Evolutionary conservation across 306 rosid species (phyloP), one percentile per base, ranked within the genome.

Genomic region (Benincasa hispida): DNA sequence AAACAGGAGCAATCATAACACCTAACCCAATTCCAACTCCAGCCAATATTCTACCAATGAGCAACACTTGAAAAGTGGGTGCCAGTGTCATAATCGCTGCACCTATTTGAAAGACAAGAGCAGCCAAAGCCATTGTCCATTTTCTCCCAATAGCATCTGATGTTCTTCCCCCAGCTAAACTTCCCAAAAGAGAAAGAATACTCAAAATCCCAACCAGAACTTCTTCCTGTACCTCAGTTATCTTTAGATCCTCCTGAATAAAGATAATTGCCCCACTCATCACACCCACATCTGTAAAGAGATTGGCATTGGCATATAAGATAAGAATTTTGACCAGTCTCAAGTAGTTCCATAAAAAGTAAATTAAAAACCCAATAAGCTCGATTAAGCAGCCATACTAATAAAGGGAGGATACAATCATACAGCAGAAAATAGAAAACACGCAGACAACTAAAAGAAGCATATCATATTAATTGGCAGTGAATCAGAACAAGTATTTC

Each of bases 231-330:
- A 91, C 84, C 87, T 93, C 93, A 27, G 90, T 78, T 81, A 91
- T 91, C 74, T 91, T 93, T 68, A 91, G 84, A 85, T 91, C 98
- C 80, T 93, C 90, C 53, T 90, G 91, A 53, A 93, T 93, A 85
- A 89, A 93, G 86, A 91, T 83, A 59, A 93, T 90, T 62, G 98
- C 97, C 74, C 97, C 98, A 80, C 98, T 93, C 98, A 93, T 93
- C n/a, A 93, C 98, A 75, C 98, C 98, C 8, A 93, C 98, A 80
- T 93, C 98, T 93, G 34, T 76, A 65, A 34, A 35, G 41, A 61
- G 11, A 61, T 60, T 60, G n/a, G 12, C 10, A 27, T 1, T 60
- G 67, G 62, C 50, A 3, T 45, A 2, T 25, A 11, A 61, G 12
- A 28, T 61, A 28, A 15, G 41, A 30, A 30, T 7, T 30, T 7